Base-by-base conservation (phyloP, 345 rosid genomes). In the Carallia pectinifolia region DNA sequence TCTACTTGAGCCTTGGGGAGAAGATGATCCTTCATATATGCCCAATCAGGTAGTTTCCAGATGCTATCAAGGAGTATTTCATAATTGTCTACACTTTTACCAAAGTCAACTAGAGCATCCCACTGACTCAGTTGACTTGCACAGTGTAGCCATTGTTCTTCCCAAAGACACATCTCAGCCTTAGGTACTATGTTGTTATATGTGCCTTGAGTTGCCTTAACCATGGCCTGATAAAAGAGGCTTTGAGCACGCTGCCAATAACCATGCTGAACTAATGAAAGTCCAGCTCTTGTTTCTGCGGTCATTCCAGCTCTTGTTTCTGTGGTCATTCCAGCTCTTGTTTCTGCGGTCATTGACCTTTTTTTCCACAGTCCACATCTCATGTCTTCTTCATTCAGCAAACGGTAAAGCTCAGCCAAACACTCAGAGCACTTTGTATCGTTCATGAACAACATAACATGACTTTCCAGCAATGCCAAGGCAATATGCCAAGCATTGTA, bases 131-230 rank as follows among this genome's bases (percentile, higher is more conserved):
- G 97, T 80, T 96, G 99, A 73, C 74, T 83, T 58, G 93, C 97
- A 84, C 99, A 96, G 79, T 85, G 82, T 65, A 92, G 84, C 99
- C 99, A 96, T 70, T 96, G 98, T 82, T 96, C 99, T 88, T 96
- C 99, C 99, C 99, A 96, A 56, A 96, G 87, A 77, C 97, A 92
- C 99, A 96, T 96, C 84, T 96, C 99, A 66, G 99, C 99, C 83
- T 96, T 96, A 6, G 99, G 99, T 37, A 96, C 99, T 1, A 91
- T 85, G 80, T 92, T 96, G 78, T 89, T 92, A 72, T 96, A 96
- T 40, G 99, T 92, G 54, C 97, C 99, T 79, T 92, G 99, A 78
- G 96, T 95, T 80, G 98, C 99, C 91, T 92, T 96, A 66, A 86
- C 88, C 99, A 96, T 96, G 62, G 99, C 99, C 76, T 92, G 91